Evolutionary conservation across 768 basidiomycete genomes (phyloP).

Genomic region (Punctularia strigosozonata): DNA sequence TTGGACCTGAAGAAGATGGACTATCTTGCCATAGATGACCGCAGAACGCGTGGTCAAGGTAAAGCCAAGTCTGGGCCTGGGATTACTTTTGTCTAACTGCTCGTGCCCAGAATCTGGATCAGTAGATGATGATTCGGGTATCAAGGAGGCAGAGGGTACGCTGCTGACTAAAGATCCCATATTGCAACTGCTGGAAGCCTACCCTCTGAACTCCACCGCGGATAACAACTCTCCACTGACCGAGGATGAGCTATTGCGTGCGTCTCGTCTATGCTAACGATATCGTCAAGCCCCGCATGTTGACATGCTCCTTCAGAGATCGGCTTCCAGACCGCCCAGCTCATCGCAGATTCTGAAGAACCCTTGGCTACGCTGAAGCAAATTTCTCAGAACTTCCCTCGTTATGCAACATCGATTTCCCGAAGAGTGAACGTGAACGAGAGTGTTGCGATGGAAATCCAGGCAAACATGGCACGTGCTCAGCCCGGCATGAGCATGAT

Average conservation of each 20-base stretch:
- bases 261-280: conserved; percentile 24
- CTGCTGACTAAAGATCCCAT: too few relatives aligned
- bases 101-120: background rate
- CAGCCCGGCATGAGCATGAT: conserved; percentile 42
- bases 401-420: conserved; percentile 64
- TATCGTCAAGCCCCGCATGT: background rate
- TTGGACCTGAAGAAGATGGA: conserved; percentile 96
- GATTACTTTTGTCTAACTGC: background rate
- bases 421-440: conserved; percentile 49
- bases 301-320: conserved; percentile 30
- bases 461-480: conserved; percentile 35
- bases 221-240: conserved; percentile 32
- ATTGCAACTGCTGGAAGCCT: conserved; percentile 24
- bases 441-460: conserved; percentile 42
- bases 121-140: conserved; percentile 10
- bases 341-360: conserved; percentile 48
- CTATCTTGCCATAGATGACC: conserved; percentile 88
- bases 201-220: conserved; percentile 27
- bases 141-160: too few relatives aligned
- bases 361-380: conserved; percentile 47
- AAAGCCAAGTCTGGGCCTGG: background rate
- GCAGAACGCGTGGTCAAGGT: conserved; percentile 28
- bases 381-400: conserved; percentile 83
- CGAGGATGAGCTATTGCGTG: conserved; percentile 46
- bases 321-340: conserved; percentile 62